Evolutionary conservation across 306 rosid species (phyloP).

Genomic region (Biancaea sappan): DNA sequence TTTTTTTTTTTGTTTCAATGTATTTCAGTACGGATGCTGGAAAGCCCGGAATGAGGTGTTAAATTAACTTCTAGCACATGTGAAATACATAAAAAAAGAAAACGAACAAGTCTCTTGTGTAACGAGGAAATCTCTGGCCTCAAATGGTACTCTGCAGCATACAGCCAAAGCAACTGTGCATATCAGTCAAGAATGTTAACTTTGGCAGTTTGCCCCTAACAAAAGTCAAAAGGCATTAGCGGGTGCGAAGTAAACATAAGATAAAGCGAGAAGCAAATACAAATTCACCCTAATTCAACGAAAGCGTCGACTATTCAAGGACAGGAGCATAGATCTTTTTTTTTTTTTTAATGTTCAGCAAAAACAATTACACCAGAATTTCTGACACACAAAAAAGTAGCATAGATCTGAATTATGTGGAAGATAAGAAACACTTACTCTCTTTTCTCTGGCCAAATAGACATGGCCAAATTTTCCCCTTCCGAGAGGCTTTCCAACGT

Average conservation of each 20-base stretch:
- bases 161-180: background rate
- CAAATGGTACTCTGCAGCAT: background rate
- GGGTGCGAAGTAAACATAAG: too few relatives aligned
- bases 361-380: background rate
- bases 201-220: background rate
- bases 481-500: slow-evolving; percentile 93
- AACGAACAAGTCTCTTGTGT: too few relatives aligned
- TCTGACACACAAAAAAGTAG: background rate
- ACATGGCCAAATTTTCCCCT: slow-evolving; percentile 97
- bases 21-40: too few relatives aligned
- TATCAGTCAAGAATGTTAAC: background rate
- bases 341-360: background rate
- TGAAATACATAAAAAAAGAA: too few relatives aligned
- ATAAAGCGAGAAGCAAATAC: too few relatives aligned
- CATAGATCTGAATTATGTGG: background rate
- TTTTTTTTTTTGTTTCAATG: too few relatives aligned
- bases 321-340: background rate
- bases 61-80: too few relatives aligned
- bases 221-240: background rate
- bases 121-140: too few relatives aligned
- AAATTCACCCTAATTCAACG: background rate
- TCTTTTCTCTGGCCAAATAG: slow-evolving; percentile 91
- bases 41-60: too few relatives aligned
- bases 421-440: slow-evolving; percentile 11
- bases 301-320: background rate